A percentile compares a stretch with the other conserved stretches of the same genome.
These are phyloP conservation scores for Penicillium sclerotigenum DNA, from an alignment of 2,329 filamentous ascomycete species.

Conservation along the genomic window DNA sequence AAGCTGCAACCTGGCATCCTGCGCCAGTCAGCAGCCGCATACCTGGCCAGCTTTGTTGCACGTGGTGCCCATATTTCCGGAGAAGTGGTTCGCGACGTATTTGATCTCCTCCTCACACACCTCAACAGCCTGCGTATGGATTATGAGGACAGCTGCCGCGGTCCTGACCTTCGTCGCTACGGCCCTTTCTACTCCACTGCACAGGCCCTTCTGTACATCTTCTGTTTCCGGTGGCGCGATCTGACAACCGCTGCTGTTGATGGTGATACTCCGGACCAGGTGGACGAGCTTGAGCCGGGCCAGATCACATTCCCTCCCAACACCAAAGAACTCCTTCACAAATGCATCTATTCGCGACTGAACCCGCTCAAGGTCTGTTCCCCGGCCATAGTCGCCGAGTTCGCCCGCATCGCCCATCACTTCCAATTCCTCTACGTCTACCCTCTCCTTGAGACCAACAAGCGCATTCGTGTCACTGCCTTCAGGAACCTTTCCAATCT, in stretches of 20 bases:
- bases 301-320: constrained; percentile 75
- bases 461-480: constrained; percentile 75
- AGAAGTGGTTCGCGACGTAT: constrained; percentile 75
- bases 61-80: constrained; percentile 78
- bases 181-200: constrained; percentile 80
- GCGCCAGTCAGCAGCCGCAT: constrained; percentile 82
- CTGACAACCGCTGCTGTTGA: constrained; percentile 61
- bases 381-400: constrained; percentile 83
- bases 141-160: constrained; percentile 71
- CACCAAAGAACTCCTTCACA: constrained; percentile 69
- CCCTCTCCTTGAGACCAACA: constrained; percentile 85
- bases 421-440: constrained; percentile 88
- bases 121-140: constrained; percentile 70
- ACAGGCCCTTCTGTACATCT: constrained; percentile 91
- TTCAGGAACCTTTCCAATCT: constrained; percentile 49
- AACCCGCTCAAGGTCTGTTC: constrained; percentile 96
- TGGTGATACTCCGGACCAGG: constrained; percentile 52
- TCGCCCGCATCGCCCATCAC: constrained; percentile 81
- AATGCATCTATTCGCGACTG: constrained; percentile 79
- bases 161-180: constrained; percentile 81
- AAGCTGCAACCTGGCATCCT: constrained; percentile 66
- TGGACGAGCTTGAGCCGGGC: constrained; percentile 57
- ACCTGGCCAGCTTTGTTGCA: constrained; percentile 91
- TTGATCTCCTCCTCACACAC: constrained; percentile 72
- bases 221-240: constrained; percentile 97